Percentiles rank a stretch among this genome's conserved stretches.
phyloP scores from a whole-genome alignment of 177 flowering plant genomes.

The Vitis hybrid region DNA sequence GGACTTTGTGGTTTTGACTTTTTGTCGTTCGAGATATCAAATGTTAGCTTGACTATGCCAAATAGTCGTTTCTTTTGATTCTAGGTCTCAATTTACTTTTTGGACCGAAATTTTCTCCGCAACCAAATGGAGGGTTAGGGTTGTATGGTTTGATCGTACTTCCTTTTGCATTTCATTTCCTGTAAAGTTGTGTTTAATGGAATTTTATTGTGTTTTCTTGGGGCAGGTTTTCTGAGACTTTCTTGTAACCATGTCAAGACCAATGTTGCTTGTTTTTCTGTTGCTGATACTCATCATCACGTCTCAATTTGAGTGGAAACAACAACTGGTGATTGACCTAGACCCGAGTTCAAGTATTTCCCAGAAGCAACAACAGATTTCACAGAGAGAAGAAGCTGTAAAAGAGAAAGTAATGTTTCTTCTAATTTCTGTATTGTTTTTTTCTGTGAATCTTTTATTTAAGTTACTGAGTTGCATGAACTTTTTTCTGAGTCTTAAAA shows the following conservation, averaged over 20 bases:
- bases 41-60: too few relatives aligned
- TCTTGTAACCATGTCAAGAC: slow-evolving; percentile 60
- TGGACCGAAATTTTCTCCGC: too few relatives aligned
- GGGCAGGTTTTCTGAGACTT: slow-evolving; percentile 30
- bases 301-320: slow-evolving; percentile 93
- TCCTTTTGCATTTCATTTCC: too few relatives aligned
- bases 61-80: too few relatives aligned
- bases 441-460: background rate
- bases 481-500: too few relatives aligned
- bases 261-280: slow-evolving; percentile 71
- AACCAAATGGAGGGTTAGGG: too few relatives aligned
- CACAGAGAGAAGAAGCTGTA: slow-evolving; percentile 66
- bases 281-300: slow-evolving; percentile 73
- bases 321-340: slow-evolving; percentile 58
- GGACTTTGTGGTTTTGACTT: too few relatives aligned
- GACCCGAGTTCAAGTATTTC: slow-evolving; percentile 41
- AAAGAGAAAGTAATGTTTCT: slow-evolving; percentile 68
- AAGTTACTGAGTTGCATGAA: background rate
- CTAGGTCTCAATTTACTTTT: too few relatives aligned
- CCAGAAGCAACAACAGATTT: slow-evolving; percentile 58
- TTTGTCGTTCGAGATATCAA: too few relatives aligned
- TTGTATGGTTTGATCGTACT: too few relatives aligned
- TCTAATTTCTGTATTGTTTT: background rate
- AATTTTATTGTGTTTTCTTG: background rate
- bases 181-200: too few relatives aligned